Conservation (phyloP, 495 filamentous ascomycete species). For the Astrocystis sublimbata region DNA sequence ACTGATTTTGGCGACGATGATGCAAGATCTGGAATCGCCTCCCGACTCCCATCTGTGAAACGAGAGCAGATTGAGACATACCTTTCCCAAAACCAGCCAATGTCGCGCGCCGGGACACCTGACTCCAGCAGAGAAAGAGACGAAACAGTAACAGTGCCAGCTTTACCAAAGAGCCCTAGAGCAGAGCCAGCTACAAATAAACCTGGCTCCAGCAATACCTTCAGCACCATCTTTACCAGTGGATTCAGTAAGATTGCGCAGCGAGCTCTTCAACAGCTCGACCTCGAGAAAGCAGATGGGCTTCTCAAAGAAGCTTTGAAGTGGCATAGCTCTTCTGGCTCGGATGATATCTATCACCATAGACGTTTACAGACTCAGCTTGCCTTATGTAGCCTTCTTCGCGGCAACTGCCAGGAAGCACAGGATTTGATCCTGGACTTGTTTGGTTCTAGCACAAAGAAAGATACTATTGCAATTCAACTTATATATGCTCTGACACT, state of each 20-base stretch:
- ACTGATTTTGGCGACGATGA: conserved; percentile 16
- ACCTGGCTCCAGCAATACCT: not conserved
- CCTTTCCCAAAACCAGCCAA: conserved; percentile 4
- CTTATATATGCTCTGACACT: conserved; percentile 19
- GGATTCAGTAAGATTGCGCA: conserved; percentile 21
- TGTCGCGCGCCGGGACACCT: not conserved
- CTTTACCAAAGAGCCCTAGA: not conserved
- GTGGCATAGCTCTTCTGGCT: conserved; percentile 14
- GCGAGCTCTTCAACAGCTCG: conserved; percentile 16
- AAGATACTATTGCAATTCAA: conserved; percentile 7
- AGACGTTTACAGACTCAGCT: conserved; percentile 19
- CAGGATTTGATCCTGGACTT: conserved; percentile 9
- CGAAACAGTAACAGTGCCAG: not conserved
- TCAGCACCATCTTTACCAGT: conserved; percentile 14
- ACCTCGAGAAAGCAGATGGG: conserved; percentile 15
- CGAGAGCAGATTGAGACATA: conserved; percentile 18
- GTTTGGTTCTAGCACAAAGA: not conserved
- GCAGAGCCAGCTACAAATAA: not conserved
- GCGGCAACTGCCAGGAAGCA: conserved; percentile 14
- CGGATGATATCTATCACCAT: conserved; percentile 1
- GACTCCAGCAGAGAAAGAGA: not conserved
- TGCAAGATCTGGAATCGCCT: conserved; percentile 5
- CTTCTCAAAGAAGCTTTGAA: conserved; percentile 18
- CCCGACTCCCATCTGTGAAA: conserved; percentile 16
- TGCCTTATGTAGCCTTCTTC: conserved; percentile 14